Evolutionary conservation across 306 rosid species (phyloP).

Genomic region (Rosa lucieae): DNA sequence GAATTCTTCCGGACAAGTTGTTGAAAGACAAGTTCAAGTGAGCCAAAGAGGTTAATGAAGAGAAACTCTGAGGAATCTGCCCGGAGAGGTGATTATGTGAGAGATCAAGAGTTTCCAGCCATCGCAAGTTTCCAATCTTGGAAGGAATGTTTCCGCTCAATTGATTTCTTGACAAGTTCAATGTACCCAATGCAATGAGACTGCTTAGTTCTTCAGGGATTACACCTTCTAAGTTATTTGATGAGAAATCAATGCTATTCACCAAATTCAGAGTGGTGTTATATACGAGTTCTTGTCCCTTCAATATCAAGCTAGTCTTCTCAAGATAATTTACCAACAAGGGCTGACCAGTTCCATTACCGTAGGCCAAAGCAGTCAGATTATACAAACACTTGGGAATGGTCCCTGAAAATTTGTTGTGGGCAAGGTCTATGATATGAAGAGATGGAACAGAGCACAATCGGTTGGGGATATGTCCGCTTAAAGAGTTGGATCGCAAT

Average conservation of each 20-base stretch:
- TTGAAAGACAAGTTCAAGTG: conserved; percentile 13
- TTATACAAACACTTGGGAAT: neutral
- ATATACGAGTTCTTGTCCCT: neutral
- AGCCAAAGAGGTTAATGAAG: conserved; percentile 12
- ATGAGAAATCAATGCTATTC: conserved; percentile 9
- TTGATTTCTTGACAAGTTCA: conserved; percentile 20
- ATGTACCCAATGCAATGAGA: neutral
- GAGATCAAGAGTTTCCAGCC: neutral
- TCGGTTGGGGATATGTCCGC: neutral
- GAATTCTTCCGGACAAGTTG: conserved; percentile 20
- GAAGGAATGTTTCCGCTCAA: conserved; percentile 14
- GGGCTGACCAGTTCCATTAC: too few species aligned
- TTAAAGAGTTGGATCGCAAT: neutral
- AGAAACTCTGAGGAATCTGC: neutral
- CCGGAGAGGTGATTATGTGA: conserved; percentile 5
- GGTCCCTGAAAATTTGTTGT: neutral
- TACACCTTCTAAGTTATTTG: conserved; percentile 12
- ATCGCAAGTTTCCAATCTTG: neutral
- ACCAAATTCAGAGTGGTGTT: too few species aligned
- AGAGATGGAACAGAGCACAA: neutral
- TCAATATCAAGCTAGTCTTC: neutral
- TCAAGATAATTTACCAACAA: neutral
- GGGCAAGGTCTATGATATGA: neutral
- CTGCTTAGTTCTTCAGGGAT: conserved; percentile 9
- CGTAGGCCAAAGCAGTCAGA: neutral